Percentiles rank a stretch among this genome's conserved stretches.
Evolutionary conservation across 176 grass and related monocot species (phyloP).

Genomic region (Carex cristatella): DNA sequence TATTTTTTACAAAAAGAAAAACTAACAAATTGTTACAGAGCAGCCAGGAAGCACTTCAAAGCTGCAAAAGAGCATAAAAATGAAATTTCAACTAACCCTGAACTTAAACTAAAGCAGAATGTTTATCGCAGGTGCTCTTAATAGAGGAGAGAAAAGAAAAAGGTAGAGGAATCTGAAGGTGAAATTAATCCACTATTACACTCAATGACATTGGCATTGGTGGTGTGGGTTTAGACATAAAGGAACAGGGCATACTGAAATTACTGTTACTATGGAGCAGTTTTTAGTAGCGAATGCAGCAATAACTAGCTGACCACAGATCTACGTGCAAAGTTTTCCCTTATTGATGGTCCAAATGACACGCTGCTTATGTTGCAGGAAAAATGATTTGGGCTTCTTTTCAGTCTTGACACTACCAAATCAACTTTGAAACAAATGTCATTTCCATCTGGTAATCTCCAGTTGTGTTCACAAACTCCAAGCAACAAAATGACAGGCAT

Average conservation of each 20-base stretch:
- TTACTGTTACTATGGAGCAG: not conserved
- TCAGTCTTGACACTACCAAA: not conserved
- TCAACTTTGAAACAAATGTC: not conserved
- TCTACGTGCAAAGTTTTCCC: too few relatives aligned
- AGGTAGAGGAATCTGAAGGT: not conserved
- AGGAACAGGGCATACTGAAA: not conserved
- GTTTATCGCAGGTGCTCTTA: not conserved
- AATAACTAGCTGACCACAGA: not conserved
- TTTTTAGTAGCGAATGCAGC: not conserved
- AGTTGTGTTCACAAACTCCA: not conserved
- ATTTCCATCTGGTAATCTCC: not conserved
- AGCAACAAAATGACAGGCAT: not conserved
- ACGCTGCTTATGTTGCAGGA: too few relatives aligned
- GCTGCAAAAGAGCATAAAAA: too few relatives aligned
- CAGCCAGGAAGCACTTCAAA: too few relatives aligned
- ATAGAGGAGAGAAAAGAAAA: not conserved
- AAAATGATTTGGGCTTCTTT: not conserved
- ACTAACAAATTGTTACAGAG: too few relatives aligned
- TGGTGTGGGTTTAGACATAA: not conserved
- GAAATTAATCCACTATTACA: not conserved
- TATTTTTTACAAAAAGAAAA: too few relatives aligned
- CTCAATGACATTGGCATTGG: not conserved
- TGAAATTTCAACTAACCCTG: not conserved
- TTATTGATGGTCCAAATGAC: too few relatives aligned
- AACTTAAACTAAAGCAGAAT: not conserved